Evolutionary conservation across 352 stramenopile species (phyloP).

Genomic region (Phytopythium sindhum): DNA sequence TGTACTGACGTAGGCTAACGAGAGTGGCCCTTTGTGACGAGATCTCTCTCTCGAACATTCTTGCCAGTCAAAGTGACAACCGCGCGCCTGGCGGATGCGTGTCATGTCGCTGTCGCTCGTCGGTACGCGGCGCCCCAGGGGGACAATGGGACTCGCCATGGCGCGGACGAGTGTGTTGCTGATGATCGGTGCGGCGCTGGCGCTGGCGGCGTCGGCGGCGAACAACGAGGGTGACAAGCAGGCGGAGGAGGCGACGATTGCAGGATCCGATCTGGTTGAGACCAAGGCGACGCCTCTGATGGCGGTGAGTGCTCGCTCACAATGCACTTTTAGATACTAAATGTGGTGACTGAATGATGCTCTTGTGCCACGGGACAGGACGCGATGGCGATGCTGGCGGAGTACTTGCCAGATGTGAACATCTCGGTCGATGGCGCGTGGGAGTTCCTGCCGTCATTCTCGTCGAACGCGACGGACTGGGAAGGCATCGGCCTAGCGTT

Average conservation of each 20-base stretch:
- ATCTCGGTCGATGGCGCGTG: conserved; percentile 22
- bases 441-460: conserved; percentile 38
- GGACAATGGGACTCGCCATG: neutral
- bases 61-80: neutral
- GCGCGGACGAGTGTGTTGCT: neutral
- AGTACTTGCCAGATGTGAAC: conserved; percentile 16
- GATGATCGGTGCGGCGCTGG: neutral
- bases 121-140: neutral
- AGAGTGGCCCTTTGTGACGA: neutral
- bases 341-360: neutral
- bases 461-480: conserved; percentile 50
- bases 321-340: neutral
- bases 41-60: neutral
- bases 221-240: neutral
- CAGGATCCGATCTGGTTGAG: neutral
- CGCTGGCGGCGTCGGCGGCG: neutral
- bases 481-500: conserved; percentile 51
- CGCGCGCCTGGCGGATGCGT: neutral
- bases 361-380: neutral
- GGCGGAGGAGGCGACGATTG: neutral
- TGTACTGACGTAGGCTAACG: neutral
- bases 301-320: neutral
- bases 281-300: neutral
- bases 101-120: neutral
- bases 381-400: conserved; percentile 6